These are phyloP conservation scores for Backusella circina DNA, from an alignment of 192 early-diverging fungal genomes.

Conservation along the genomic window DNA sequence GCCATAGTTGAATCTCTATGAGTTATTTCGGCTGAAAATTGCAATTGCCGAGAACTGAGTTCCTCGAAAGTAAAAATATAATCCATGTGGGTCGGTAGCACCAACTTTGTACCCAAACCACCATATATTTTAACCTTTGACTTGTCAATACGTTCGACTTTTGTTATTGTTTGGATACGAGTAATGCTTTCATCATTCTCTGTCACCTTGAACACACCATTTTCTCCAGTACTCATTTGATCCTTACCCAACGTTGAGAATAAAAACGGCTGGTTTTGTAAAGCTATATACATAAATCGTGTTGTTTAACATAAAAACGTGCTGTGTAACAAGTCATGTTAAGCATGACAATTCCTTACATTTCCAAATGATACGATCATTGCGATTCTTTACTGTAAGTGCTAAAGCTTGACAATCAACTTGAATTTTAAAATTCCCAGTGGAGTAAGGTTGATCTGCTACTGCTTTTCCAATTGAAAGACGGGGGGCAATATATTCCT, in stretches of 20 bases:
- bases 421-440: constrained; percentile 20
- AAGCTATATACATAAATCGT: constrained; percentile 14
- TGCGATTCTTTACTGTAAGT: constrained; percentile 15
- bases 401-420: constrained; percentile 8
- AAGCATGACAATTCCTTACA: constrained; percentile 14
- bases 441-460: constrained; percentile 13
- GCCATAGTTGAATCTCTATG: constrained; percentile 13
- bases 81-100: constrained; percentile 28
- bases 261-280: constrained; percentile 34
- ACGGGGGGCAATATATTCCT: constrained; percentile 24
- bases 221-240: constrained; percentile 18
- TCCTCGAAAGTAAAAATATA: constrained; percentile 30
- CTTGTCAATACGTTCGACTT: neutral
- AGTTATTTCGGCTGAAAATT: constrained; percentile 10
- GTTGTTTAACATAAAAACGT: neutral
- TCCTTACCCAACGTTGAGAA: constrained; percentile 30
- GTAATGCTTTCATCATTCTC: constrained; percentile 33
- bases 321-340: neutral
- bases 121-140: constrained; percentile 11
- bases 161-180: constrained; percentile 30
- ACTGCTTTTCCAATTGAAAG: constrained; percentile 29
- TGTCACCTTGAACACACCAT: constrained; percentile 29
- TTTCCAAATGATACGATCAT: constrained; percentile 26
- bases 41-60: constrained; percentile 18
- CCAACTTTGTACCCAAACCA: constrained; percentile 22